These are phyloP conservation scores for Sicyos edulis DNA, from an alignment of 306 rosid genomes.

Conservation along the genomic window DNA sequence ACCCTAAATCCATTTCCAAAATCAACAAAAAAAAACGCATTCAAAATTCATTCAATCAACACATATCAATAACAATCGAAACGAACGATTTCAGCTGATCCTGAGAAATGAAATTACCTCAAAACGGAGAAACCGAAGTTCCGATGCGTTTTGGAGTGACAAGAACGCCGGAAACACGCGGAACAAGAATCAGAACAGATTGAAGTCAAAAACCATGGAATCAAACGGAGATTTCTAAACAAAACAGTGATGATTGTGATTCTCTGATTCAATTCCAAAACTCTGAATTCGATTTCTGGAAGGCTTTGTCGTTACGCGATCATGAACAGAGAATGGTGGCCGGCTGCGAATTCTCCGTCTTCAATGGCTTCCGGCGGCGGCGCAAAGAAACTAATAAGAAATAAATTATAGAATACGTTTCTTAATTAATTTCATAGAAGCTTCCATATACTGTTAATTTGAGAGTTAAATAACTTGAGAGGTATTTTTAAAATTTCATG, in stretches of 20 bases:
- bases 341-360: not conserved
- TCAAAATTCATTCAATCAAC: not conserved
- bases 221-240: not conserved
- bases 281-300: not conserved
- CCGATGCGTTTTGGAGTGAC: not conserved
- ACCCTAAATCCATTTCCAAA: too few species aligned
- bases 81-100: not conserved
- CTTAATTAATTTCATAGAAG: too few species aligned
- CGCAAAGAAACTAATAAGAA: not conserved
- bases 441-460: too few species aligned
- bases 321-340: not conserved
- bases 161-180: not conserved
- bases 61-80: not conserved
- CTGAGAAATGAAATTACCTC: not conserved
- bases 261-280: not conserved
- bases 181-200: not conserved
- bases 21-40: not conserved
- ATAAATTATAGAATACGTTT: too few species aligned
- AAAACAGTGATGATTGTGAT: not conserved
- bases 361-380: not conserved
- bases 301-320: not conserved
- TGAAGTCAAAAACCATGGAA: not conserved
- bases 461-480: too few species aligned
- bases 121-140: not conserved
- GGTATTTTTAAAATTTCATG: too few species aligned